Base-by-base conservation (phyloP, 2,329 filamentous ascomycete genomes). In the Apiospora hydei region DNA sequence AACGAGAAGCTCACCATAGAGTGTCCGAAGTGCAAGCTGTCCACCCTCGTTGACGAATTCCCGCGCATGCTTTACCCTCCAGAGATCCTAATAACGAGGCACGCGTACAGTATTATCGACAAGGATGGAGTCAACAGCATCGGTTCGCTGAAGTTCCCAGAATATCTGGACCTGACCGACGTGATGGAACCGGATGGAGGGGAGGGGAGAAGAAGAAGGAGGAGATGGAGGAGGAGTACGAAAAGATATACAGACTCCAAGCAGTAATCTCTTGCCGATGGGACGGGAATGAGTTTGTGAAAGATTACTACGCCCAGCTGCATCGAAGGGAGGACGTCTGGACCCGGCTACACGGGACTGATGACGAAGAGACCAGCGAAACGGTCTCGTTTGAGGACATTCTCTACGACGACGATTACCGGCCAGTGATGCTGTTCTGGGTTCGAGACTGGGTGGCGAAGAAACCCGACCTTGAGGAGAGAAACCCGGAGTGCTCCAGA, bases 1-100 rank as follows among this genome's bases (percentile, higher is more conserved):
- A 0, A n/a, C 5, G 18, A 38, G 1, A 1, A 2, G 18, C 8
- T 5, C 3, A 4, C 1, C 14, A 2, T 18, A 5, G 16, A 0
- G 1, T 57, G 51, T 34, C 14, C 13, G 1, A 11, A 8, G 0
- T 57, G 51, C 26, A 7, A 30, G 2, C 4, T 18, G 14, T 0
- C 3, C 6, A 18, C 16, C 6, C 0, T 0, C 21, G 14, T 18
- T 18, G 26, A 6, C 38, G 18, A 7, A 18, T 44, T 67, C 38
- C 64, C 44, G 18, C 41, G 44, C 4, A 4, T 68, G n/a, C 66
- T 68, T 16, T 68, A 68, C 43, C 41, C 26, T 6, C 66, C 66
- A 4, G 66, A 68, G 41, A n/a, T 68, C 6, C 4, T 46, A n/a
- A 68, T 47, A 41, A 64, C 57, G 30, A 64, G 18, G 5, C 57